phyloP scores from a whole-genome alignment of 106 monocot species.

The Triglochin maritima region DNA sequence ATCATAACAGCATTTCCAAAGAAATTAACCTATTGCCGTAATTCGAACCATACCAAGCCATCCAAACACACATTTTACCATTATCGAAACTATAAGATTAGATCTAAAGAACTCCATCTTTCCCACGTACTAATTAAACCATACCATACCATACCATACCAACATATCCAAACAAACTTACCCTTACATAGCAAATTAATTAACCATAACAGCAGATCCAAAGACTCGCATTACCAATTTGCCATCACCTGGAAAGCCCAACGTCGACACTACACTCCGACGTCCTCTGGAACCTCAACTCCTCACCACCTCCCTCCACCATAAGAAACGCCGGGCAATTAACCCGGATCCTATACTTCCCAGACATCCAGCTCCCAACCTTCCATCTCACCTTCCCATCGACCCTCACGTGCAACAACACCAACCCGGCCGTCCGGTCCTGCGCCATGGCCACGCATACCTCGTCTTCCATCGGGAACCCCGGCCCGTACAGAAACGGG shows the following conservation, averaged over 20 bases:
- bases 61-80: no score
- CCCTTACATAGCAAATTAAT: no score
- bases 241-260: not conserved
- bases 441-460: constrained; percentile 2
- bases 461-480: constrained; percentile 25
- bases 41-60: no score
- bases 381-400: constrained; percentile 22
- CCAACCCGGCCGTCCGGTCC: constrained; percentile 17
- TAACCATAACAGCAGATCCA: no score
- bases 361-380: constrained; percentile 24
- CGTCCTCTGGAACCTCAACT: constrained; percentile 17
- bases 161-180: no score
- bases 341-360: constrained; percentile 19
- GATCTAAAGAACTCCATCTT: no score
- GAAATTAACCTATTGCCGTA: no score
- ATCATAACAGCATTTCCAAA: no score
- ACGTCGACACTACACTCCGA: constrained; percentile 32
- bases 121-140: no score
- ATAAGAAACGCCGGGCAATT: constrained; percentile 29
- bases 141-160: no score
- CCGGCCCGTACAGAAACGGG: constrained; percentile 20
- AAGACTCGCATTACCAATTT: no score
- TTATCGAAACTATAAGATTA: no score
- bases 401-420: constrained; percentile 13
- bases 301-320: not conserved